Percentiles rank a stretch among this genome's conserved stretches.
phyloP scores from a whole-genome alignment of 805 yeast species.

The Suhomyces canberraensis region DNA sequence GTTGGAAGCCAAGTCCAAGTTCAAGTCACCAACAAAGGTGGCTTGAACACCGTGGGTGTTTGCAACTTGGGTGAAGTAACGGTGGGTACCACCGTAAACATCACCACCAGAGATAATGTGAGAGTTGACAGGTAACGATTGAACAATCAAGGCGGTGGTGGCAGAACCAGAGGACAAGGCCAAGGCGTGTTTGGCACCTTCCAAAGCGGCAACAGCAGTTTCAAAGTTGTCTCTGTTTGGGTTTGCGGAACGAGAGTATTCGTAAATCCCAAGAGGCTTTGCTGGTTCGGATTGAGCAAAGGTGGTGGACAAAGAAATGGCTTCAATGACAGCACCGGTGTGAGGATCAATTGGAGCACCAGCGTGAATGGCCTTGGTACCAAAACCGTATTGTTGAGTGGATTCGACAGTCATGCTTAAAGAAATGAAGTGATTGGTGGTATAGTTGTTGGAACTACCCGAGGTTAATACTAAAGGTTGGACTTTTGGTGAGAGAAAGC shows the following conservation, averaged over 20 bases:
- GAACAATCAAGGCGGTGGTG: conserved; percentile 72
- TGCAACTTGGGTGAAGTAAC: conserved; percentile 86
- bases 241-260: conserved; percentile 81
- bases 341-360: conserved; percentile 68
- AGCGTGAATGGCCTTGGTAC: conserved; percentile 80
- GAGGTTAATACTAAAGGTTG: conserved; percentile 7
- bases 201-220: conserved; percentile 73
- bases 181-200: conserved; percentile 68
- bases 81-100: conserved; percentile 89
- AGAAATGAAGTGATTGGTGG: neutral
- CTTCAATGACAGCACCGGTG: conserved; percentile 86
- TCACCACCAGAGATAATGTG: conserved; percentile 81
- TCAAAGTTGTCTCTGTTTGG: conserved; percentile 86
- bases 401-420: conserved; percentile 39
- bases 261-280: conserved; percentile 72
- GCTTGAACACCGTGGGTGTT: conserved; percentile 71
- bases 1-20: conserved; percentile 52
- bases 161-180: conserved; percentile 89
- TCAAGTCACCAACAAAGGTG: conserved; percentile 63
- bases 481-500: conserved; percentile 6
- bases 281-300: conserved; percentile 80
- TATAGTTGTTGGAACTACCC: conserved; percentile 8
- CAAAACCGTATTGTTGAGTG: conserved; percentile 48
- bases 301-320: conserved; percentile 81
- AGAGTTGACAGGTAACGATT: conserved; percentile 65